phyloP scores from a whole-genome alignment of 2,329 filamentous ascomycete genomes.

The Alternaria incomplexa region DNA sequence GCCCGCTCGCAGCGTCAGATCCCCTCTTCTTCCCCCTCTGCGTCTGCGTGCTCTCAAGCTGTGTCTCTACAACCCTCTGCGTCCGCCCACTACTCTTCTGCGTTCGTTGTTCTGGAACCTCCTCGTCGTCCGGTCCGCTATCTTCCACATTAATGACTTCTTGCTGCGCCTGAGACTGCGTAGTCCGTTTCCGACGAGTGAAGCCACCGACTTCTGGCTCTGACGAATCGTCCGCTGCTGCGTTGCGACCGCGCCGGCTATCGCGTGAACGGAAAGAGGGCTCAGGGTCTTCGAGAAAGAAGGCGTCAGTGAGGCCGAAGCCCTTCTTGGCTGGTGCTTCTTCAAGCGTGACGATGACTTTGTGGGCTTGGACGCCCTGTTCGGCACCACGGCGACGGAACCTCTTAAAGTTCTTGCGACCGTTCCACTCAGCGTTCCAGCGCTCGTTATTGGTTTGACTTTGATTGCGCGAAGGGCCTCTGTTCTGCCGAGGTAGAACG shows the following conservation, averaged over 20 bases:
- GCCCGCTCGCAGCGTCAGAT: slow-evolving; percentile 26
- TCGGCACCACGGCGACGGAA: slow-evolving; percentile 64
- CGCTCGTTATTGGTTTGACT: slow-evolving; percentile 59
- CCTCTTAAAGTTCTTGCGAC: slow-evolving; percentile 93
- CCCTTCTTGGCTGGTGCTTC: slow-evolving; percentile 71
- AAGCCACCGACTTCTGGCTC: slow-evolving; percentile 43
- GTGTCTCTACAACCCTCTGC: slow-evolving; percentile 38
- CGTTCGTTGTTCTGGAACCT: slow-evolving; percentile 18
- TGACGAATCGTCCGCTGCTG: slow-evolving; percentile 24
- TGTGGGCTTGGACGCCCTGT: slow-evolving; percentile 53
- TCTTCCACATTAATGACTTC: slow-evolving; percentile 41
- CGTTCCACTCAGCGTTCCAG: slow-evolving; percentile 92
- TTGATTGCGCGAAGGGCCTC: slow-evolving; percentile 22
- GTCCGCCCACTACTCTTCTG: slow-evolving; percentile 33
- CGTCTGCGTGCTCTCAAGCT: slow-evolving; percentile 36
- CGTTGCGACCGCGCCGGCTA: slow-evolving; percentile 4
- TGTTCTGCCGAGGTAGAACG: slow-evolving; percentile 54
- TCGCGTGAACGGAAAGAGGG: slow-evolving; percentile 25
- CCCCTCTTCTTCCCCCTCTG: slow-evolving; percentile 40
- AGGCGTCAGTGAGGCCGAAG: slow-evolving; percentile 76
- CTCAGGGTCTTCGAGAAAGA: slow-evolving; percentile 67
- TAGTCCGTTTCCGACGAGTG: slow-evolving; percentile 23
- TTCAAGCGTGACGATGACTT: slow-evolving; percentile 73
- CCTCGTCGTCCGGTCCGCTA: slow-evolving; percentile 40
- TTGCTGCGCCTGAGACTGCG: slow-evolving; percentile 3